Evolutionary conservation across 1,139 yeast species (phyloP), one percentile per base, ranked within the genome.

Genomic region (Diutina neorugosa): DNA sequence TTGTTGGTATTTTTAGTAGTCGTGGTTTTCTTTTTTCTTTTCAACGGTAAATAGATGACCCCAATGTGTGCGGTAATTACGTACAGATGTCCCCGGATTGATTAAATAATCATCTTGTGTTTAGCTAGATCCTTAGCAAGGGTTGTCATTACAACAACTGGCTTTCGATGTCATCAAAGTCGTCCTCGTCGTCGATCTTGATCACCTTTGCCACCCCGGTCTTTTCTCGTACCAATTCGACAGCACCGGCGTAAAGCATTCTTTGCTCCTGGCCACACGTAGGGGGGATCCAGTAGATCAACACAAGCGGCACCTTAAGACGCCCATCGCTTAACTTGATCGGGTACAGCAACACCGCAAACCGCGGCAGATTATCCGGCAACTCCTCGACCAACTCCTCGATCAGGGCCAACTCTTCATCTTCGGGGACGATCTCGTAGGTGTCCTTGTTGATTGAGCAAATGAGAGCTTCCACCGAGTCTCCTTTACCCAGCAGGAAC

Each of bases 241-340:
- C 79, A 0, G 96, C 95, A 2, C 94, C 96, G 1, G 96, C 97
- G 62, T 87, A 90, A 52, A 87, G 69, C 96, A 90, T 90, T 64
- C 85, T 80, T 63, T 78, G 73, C 54, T 84, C 87, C 63, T 84
- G 93, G 18, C 86, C 84, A 19, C 90, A 77, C 0, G 96, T 87
- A 25, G 84, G 84, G 2, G 97, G 97, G 55, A 87, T 78, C 84
- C 93, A 90, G 66, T 89, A 90, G 25, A 90, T 61, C 64, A 91
- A 69, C 1, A 89, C 89, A 58, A 86, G 76, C 2, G 96, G 96
- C 12, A 79, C 74, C 52, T 82, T 77, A 61, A 79, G 76, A 56
- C 96, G 74, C 1, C 96, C 96, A 61, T 90, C 96, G 25, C 69
- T 61, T 14, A 78, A 67, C 48, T 78, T 80, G 60, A 81, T 68